Percentiles rank a stretch among this genome's conserved stretches.
Conservation (phyloP, 108 stramenopile genomes). For the Fistulifera pelliculosa region DNA sequence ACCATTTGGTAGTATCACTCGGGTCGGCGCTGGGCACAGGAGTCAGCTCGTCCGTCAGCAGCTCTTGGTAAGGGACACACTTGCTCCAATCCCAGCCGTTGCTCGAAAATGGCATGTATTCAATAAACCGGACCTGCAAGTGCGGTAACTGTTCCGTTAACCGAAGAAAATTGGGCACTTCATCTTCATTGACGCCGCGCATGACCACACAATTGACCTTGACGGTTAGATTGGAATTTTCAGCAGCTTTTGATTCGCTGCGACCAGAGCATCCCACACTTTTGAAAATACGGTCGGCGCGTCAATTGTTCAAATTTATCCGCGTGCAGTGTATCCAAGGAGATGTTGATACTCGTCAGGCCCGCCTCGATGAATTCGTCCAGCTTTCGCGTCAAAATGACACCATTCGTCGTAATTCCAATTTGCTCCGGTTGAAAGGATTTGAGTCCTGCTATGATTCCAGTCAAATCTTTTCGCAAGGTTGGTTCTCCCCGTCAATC, state of each 20-base stretch:
- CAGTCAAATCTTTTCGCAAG: constrained; percentile 68
- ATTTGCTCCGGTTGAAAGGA: constrained; percentile 45
- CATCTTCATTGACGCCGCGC: constrained; percentile 86
- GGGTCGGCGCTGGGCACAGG: constrained; percentile 60
- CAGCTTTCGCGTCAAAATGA: constrained; percentile 52
- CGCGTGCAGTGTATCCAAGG: constrained; percentile 83
- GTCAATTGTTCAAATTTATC: constrained; percentile 85
- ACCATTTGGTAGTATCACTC: constrained; percentile 98
- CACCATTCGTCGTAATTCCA: constrained; percentile 96
- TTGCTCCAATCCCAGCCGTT: constrained; percentile 81
- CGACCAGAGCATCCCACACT: constrained; percentile 65
- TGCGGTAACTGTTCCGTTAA: constrained; percentile 51
- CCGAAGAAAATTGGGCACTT: constrained; percentile 77
- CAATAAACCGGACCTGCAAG: constrained; percentile 95
- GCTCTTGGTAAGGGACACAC: constrained; percentile 84
- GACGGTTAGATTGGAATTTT: constrained; percentile 29
- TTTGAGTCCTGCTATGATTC: constrained; percentile 49
- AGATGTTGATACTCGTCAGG: constrained; percentile 88
- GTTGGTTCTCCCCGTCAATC: constrained; percentile 96
- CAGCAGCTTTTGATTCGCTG: constrained; percentile 12
- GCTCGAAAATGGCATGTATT: constrained; percentile 99
- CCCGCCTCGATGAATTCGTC: constrained; percentile 77
- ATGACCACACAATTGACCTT: constrained; percentile 98
- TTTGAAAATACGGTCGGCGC: constrained; percentile 59
- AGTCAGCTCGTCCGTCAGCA: constrained; percentile 44